These are phyloP conservation scores for Aegle marmelos DNA, from an alignment of 345 rosid genomes.

Conservation along the genomic window DNA sequence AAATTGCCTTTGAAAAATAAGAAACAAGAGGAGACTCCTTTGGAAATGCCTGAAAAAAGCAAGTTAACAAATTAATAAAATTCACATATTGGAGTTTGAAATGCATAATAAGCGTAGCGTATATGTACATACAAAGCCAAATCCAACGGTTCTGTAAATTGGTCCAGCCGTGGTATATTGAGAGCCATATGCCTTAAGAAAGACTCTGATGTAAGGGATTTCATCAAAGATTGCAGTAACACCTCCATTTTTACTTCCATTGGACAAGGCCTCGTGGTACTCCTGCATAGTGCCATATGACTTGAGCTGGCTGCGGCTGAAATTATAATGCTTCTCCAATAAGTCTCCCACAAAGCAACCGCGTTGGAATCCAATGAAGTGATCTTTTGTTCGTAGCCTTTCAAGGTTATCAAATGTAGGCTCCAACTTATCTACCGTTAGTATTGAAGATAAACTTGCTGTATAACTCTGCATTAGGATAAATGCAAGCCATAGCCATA, in stretches of 20 bases:
- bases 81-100: not conserved
- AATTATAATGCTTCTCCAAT: not conserved
- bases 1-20: slow-evolving; percentile 20
- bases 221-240: slow-evolving; percentile 19
- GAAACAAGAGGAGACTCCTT: slow-evolving; percentile 20
- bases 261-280: not conserved
- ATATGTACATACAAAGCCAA: slow-evolving; percentile 22
- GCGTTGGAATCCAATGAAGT: slow-evolving; percentile 9
- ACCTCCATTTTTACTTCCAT: slow-evolving; percentile 11
- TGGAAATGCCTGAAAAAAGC: slow-evolving; percentile 10
- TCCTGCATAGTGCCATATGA: not conserved
- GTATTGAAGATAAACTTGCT: slow-evolving; percentile 19
- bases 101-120: not conserved
- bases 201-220: slow-evolving; percentile 13
- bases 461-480: slow-evolving; percentile 28
- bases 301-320: not conserved
- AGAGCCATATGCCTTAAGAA: not conserved
- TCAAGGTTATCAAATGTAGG: slow-evolving; percentile 1
- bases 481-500: slow-evolving; percentile 27
- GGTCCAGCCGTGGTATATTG: slow-evolving; percentile 7
- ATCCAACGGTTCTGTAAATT: slow-evolving; percentile 16
- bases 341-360: slow-evolving; percentile 7
- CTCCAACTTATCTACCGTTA: slow-evolving; percentile 20
- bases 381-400: not conserved
- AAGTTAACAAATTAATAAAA: not conserved